A percentile compares a stretch with the other conserved stretches of the same genome.
Conservation (phyloP, 345 rosid genomes). For the Arabis hirsuta region DNA sequence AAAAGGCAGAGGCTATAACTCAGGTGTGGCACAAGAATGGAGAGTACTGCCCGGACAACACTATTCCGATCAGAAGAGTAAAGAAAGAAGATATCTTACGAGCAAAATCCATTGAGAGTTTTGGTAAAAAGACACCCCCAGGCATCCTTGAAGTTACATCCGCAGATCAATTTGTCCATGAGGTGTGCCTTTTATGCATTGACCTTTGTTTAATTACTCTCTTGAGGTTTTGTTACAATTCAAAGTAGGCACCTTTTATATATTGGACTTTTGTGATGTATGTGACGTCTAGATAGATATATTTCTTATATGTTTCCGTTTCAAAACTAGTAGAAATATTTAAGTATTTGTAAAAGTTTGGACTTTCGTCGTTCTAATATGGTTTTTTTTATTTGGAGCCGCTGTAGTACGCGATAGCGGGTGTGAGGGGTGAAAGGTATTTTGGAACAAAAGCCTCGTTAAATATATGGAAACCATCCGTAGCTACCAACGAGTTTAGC, state of each 20-base stretch:
- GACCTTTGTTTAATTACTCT: background rate
- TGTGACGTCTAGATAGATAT: too few species aligned
- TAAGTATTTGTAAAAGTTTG: too few species aligned
- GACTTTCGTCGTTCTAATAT: too few species aligned
- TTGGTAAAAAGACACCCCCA: slow-evolving; percentile 52
- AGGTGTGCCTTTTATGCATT: slow-evolving; percentile 26
- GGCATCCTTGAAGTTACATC: slow-evolving; percentile 43
- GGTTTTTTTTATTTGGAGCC: background rate
- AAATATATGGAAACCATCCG: slow-evolving; percentile 62
- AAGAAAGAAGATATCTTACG: slow-evolving; percentile 55
- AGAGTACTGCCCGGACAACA: slow-evolving; percentile 51
- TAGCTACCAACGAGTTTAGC: slow-evolving; percentile 57
- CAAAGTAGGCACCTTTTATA: too few species aligned
- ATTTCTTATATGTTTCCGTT: too few species aligned
- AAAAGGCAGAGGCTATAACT: slow-evolving; percentile 12
- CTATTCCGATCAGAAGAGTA: slow-evolving; percentile 59
- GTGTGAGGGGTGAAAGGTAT: slow-evolving; percentile 43
- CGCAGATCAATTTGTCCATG: slow-evolving; percentile 38
- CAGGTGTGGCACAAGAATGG: slow-evolving; percentile 61
- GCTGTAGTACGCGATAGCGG: slow-evolving; percentile 53
- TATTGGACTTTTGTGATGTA: too few species aligned
- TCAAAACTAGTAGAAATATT: too few species aligned
- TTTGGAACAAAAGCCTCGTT: slow-evolving; percentile 56
- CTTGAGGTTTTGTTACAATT: background rate
- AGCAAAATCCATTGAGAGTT: slow-evolving; percentile 50